These are phyloP conservation scores for Colletotrichum lentis DNA, from an alignment of 2,329 filamentous ascomycete species.

Conservation along the genomic window DNA sequence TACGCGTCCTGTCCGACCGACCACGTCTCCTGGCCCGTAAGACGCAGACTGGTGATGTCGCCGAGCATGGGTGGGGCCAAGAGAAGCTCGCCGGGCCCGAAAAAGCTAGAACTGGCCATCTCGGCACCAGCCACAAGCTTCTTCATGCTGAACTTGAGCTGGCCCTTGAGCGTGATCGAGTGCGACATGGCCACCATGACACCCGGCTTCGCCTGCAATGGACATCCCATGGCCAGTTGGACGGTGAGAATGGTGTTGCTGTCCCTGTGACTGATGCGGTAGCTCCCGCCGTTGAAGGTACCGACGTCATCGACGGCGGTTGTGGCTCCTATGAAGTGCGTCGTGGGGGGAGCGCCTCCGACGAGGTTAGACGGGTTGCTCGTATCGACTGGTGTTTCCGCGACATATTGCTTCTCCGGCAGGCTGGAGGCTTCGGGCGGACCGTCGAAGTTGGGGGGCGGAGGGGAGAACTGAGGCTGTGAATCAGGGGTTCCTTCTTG, in stretches of 20 bases:
- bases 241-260: conserved; percentile 89
- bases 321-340: conserved; percentile 69
- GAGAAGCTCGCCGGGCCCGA: conserved; percentile 89
- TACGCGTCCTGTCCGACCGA: conserved; percentile 87
- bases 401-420: conserved; percentile 43
- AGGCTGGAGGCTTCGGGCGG: conserved; percentile 41
- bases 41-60: conserved; percentile 82
- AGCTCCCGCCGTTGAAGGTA: conserved; percentile 97
- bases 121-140: conserved; percentile 88
- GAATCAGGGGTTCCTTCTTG: conserved; percentile 34
- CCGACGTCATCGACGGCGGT: conserved; percentile 83
- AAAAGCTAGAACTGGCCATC: conserved; percentile 79
- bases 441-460: conserved; percentile 47
- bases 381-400: conserved; percentile 42
- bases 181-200: conserved; percentile 96
- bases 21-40: conserved; percentile 80
- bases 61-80: conserved; percentile 82
- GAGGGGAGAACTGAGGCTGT: conserved; percentile 42
- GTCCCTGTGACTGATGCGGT: conserved; percentile 90
- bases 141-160: conserved; percentile 86
- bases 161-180: conserved; percentile 82
- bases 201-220: conserved; percentile 81
- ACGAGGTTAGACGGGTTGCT: conserved; percentile 48
- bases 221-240: conserved; percentile 89
- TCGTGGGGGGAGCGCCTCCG: conserved; percentile 52